Percentiles rank a stretch among this genome's conserved stretches.
These are phyloP conservation scores for Filobasidium uniguttulatum DNA, from an alignment of 1,284 basidiomycete species.

Conservation along the genomic window DNA sequence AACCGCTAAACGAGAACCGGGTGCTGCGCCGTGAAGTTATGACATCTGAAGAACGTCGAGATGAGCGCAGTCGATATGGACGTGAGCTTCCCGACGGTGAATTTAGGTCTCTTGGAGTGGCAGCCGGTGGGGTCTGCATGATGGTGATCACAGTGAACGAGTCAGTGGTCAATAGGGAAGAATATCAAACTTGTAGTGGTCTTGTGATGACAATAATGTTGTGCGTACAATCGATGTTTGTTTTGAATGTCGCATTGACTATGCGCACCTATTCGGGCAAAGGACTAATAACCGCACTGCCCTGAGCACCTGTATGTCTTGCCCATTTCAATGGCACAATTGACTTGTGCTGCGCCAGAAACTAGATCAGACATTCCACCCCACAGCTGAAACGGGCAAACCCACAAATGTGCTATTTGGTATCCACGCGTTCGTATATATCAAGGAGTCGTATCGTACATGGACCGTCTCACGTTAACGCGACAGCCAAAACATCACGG, in stretches of 20 bases:
- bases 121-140: not conserved
- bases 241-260: too few species aligned
- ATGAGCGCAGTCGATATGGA: not conserved
- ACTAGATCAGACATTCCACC: not conserved
- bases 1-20: not conserved
- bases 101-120: not conserved
- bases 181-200: not conserved
- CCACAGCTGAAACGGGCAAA: too few species aligned
- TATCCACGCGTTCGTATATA: too few species aligned
- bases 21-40: too few species aligned
- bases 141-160: too few species aligned
- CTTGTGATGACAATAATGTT: not conserved
- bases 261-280: not conserved
- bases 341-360: too few species aligned
- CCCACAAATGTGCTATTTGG: too few species aligned
- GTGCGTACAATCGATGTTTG: too few species aligned
- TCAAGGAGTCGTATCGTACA: too few species aligned
- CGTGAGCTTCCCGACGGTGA: not conserved
- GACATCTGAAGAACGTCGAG: not conserved
- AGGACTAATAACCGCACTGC: not conserved
- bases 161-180: too few species aligned
- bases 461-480: too few species aligned
- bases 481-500: too few species aligned
- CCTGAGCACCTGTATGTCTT: not conserved
- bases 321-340: not conserved